A percentile compares a stretch with the other conserved stretches of the same genome.
phyloP scores from a whole-genome alignment of 805 yeast genomes.

The Danielia oregonensis region DNA sequence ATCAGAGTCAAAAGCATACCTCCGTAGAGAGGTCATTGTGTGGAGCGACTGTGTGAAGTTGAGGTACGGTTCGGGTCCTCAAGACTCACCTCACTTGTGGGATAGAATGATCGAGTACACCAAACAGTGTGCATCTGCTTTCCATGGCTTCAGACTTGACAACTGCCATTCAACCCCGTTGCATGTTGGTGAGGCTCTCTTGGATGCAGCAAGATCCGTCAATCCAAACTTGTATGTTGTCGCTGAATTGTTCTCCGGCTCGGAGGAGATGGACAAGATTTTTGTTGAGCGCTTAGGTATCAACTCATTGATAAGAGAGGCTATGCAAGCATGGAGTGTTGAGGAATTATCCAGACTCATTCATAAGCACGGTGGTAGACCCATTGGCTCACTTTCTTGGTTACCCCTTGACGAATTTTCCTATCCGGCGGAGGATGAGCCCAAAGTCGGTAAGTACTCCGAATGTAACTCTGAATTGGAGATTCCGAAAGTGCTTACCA shows the following conservation, averaged over 20 bases:
- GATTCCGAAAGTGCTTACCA: slow-evolving; percentile 60
- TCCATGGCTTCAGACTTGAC: slow-evolving; percentile 89
- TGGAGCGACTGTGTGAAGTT: slow-evolving; percentile 98
- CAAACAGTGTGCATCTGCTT: slow-evolving; percentile 63
- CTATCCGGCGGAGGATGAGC: slow-evolving; percentile 53
- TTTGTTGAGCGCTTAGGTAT: slow-evolving; percentile 90
- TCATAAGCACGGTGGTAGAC: slow-evolving; percentile 91
- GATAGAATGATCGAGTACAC: slow-evolving; percentile 78
- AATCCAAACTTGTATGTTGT: slow-evolving; percentile 88
- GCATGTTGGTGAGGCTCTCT: slow-evolving; percentile 85
- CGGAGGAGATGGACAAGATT: slow-evolving; percentile 83
- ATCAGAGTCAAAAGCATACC: slow-evolving; percentile 67
- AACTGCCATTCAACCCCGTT: slow-evolving; percentile 96
- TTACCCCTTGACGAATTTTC: slow-evolving; percentile 72
- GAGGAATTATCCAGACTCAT: slow-evolving; percentile 81
- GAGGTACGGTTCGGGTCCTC: slow-evolving; percentile 72
- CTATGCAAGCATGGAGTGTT: slow-evolving; percentile 94
- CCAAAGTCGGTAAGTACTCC: slow-evolving; percentile 20
- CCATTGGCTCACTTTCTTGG: slow-evolving; percentile 87
- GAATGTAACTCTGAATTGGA: slow-evolving; percentile 57
- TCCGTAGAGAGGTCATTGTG: slow-evolving; percentile 88
- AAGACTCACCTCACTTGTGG: slow-evolving; percentile 91
- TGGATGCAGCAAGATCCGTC: slow-evolving; percentile 81
- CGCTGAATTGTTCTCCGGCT: slow-evolving; percentile 92
- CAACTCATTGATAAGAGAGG: slow-evolving; percentile 86